Evolutionary conservation across 2,329 filamentous ascomycete species (phyloP), one percentile per base, ranked within the genome.

Genomic region (Kalmusia sp.): DNA sequence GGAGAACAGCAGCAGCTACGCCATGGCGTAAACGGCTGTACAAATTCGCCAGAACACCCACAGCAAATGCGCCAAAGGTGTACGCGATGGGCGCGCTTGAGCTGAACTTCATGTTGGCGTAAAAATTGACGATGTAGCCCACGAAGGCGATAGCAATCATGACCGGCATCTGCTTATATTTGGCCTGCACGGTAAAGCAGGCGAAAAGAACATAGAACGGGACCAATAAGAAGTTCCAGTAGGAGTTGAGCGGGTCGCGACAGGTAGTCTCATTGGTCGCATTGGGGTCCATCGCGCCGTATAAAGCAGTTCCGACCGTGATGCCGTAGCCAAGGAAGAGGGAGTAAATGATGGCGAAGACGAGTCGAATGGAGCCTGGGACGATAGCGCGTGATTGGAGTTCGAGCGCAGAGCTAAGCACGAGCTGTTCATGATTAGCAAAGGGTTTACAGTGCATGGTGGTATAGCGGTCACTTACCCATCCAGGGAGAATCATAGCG

Each of bases 121-220:
- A 93, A 75, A 85, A 90, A 73, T 89, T 93, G 64, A 91, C 88
- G 8, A 86, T 77, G 65, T 90, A 93, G 6, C 91, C 91, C 0
- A 84, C 82, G 25, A 91, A 77, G 0, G 89, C 86, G 63, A 95
- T 92, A 54, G 83, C 31, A 17, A 91, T 77, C 89, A 93, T 93
- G 52, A 89, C 81, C 0, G 90, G 90, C 30, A 86, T 84, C 70
- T 93, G 90, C 62, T 84, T 87, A 84, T 85, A 91, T 73, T 91
- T 91, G 51, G 89, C 89, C 60, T 93, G 89, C 70, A 93, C 92
- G 65, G 92, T 88, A 65, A 92, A 81, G 55, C 67, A 68, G 2
- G 88, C 87, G 45, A 93, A 82, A 64, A 87, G 90, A 34, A 91
- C 70, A 15, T 90, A 86, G 69, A 92, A 93, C 5, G 84, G 85